These are phyloP conservation scores for Prorocentrum cordatum DNA, from an alignment of 169 alveolate species.

Conservation along the genomic window DNA sequence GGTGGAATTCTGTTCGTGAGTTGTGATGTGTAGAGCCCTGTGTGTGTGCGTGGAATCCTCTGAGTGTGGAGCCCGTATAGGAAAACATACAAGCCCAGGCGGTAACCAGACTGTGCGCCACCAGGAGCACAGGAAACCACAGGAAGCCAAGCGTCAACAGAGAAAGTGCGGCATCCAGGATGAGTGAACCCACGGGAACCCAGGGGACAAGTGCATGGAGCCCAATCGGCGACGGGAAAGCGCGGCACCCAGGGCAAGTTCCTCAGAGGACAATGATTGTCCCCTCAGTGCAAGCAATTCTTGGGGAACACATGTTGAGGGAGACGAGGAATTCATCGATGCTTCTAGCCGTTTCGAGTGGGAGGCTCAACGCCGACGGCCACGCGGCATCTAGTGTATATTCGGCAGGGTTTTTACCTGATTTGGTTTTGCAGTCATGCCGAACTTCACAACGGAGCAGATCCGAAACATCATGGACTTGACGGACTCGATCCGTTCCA, in stretches of 20 bases:
- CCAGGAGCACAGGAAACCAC: too few relatives aligned
- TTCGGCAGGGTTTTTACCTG: neutral
- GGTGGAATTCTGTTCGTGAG: neutral
- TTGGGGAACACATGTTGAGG: neutral
- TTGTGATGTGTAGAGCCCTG: neutral
- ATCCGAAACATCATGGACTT: conserved; percentile 97
- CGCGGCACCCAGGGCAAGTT: too few relatives aligned
- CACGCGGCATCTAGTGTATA: neutral
- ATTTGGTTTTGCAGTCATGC: neutral
- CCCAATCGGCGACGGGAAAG: too few relatives aligned
- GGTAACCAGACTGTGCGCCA: too few relatives aligned
- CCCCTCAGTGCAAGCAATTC: too few relatives aligned
- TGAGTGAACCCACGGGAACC: too few relatives aligned
- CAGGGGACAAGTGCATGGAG: too few relatives aligned
- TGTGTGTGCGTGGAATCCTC: neutral
- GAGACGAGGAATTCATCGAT: neutral
- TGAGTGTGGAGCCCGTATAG: neutral
- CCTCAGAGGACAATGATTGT: too few relatives aligned
- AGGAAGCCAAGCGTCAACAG: too few relatives aligned
- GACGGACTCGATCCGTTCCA: conserved; percentile 96
- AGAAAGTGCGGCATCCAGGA: too few relatives aligned
- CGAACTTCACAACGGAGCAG: conserved; percentile 98
- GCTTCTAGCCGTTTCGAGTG: neutral
- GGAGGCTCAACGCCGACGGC: neutral
- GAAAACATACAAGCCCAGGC: neutral